phyloP scores from a whole-genome alignment of 2,329 filamentous ascomycete species.

The Fusarium chaquense region DNA sequence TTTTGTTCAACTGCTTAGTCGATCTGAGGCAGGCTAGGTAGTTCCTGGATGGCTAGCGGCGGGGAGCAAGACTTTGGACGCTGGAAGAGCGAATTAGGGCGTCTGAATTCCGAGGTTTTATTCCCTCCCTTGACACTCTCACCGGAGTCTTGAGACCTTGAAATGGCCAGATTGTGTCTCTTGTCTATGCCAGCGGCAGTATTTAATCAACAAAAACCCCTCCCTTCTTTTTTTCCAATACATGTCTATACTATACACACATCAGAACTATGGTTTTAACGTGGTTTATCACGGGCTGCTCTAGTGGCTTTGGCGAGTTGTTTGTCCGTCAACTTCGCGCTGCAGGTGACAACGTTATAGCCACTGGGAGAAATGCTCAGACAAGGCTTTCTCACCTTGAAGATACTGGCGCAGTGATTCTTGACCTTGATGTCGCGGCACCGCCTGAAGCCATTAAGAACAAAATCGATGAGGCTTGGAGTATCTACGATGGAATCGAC shows the following conservation, averaged over 20 bases:
- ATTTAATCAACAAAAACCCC: accelerated
- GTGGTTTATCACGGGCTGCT: slow-evolving; percentile 59
- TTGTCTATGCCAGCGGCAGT: not conserved
- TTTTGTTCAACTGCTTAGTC: not conserved
- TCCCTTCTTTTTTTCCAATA: not conserved
- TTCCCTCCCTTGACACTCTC: too few species aligned
- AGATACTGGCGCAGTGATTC: slow-evolving; percentile 33
- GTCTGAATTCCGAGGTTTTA: too few species aligned
- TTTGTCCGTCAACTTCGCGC: slow-evolving; percentile 54
- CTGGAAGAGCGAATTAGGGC: too few species aligned
- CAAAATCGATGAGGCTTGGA: slow-evolving; percentile 36
- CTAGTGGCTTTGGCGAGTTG: slow-evolving; percentile 57
- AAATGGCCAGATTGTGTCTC: not conserved
- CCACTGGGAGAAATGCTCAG: slow-evolving; percentile 55
- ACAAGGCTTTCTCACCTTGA: slow-evolving; percentile 52
- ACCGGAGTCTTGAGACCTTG: not conserved
- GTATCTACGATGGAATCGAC: slow-evolving; percentile 48
- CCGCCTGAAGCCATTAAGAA: slow-evolving; percentile 10
- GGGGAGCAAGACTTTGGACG: too few species aligned
- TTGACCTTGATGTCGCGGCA: slow-evolving; percentile 36
- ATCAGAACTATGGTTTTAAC: slow-evolving; percentile 30
- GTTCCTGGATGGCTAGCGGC: not conserved
- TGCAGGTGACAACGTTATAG: slow-evolving; percentile 56
- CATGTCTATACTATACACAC: accelerated
- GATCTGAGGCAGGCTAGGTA: not conserved